phyloP scores from a whole-genome alignment of 2,329 filamentous ascomycete species.

The Exophiala sideris region DNA sequence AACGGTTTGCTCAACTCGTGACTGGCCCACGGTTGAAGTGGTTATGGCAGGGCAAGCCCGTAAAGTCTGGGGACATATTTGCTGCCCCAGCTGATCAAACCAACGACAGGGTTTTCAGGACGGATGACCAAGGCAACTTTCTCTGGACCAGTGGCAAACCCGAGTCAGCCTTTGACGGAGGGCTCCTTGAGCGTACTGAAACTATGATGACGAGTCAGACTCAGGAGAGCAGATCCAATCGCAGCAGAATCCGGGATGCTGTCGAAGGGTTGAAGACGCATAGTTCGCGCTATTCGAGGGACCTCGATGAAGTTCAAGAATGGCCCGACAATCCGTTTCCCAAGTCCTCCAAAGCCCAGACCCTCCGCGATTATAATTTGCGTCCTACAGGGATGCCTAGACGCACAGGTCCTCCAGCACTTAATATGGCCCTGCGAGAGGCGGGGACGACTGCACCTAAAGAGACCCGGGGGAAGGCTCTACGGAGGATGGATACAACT shows the following conservation, averaged over 20 bases:
- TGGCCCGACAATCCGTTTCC: slow-evolving; percentile 12
- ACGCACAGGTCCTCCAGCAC: slow-evolving; percentile 10
- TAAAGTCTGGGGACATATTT: slow-evolving; percentile 51
- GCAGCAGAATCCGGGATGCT: slow-evolving; percentile 20
- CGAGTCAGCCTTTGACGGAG: slow-evolving; percentile 16
- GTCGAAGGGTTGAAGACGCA: slow-evolving; percentile 20
- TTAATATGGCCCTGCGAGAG: slow-evolving; percentile 17
- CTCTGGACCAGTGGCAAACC: slow-evolving; percentile 40
- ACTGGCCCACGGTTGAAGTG: slow-evolving; percentile 84
- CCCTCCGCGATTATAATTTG: slow-evolving; percentile 9
- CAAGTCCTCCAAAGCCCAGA: slow-evolving; percentile 8
- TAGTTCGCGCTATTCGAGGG: slow-evolving; percentile 8
- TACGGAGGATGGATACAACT: slow-evolving; percentile 3
- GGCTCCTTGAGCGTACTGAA: slow-evolving; percentile 20
- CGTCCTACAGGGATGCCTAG: slow-evolving; percentile 4
- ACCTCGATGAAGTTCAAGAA: slow-evolving; percentile 14
- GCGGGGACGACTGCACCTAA: slow-evolving; percentile 11
- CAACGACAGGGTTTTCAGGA: slow-evolving; percentile 42
- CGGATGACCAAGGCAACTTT: slow-evolving; percentile 45
- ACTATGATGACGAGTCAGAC: slow-evolving; percentile 19
- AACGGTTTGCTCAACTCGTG: slow-evolving; percentile 72
- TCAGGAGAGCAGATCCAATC: slow-evolving; percentile 14
- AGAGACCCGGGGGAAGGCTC: neutral
- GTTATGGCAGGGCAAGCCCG: slow-evolving; percentile 89
- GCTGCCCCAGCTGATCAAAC: slow-evolving; percentile 20